These are phyloP conservation scores for Striga hermonthica DNA, from an alignment of 305 asterid species.

Conservation along the genomic window DNA sequence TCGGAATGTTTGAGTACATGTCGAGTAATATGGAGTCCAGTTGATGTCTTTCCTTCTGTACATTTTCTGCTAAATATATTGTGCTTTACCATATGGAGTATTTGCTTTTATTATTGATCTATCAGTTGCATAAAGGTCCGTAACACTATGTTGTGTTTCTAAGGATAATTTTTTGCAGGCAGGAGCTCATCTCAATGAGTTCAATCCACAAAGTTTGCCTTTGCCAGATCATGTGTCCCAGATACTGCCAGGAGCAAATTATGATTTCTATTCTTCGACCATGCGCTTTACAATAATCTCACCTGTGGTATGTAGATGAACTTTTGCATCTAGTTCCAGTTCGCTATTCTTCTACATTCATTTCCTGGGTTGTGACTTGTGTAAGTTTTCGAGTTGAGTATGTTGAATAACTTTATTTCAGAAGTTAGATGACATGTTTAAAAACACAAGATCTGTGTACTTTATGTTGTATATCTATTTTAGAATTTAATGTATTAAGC, in stretches of 20 bases:
- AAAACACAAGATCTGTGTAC: background rate
- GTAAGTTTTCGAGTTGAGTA: no score
- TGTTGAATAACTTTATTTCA: no score
- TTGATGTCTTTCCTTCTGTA: slow-evolving; percentile 7
- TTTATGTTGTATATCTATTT: no score
- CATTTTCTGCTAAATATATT: slow-evolving; percentile 12
- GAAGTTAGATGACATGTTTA: no score
- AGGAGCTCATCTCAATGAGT: no score
- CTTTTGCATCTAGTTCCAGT: slow-evolving; percentile 11
- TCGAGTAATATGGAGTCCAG: slow-evolving; percentile 9
- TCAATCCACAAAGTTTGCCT: slow-evolving; percentile 37
- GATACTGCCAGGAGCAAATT: slow-evolving; percentile 84
- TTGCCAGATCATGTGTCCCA: slow-evolving; percentile 82
- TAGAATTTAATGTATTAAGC: no score
- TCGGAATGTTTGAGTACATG: slow-evolving; percentile 22
- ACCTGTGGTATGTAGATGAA: slow-evolving; percentile 65
- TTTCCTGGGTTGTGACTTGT: background rate
- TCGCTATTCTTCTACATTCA: background rate
- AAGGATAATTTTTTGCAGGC: no score
- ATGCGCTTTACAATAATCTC: slow-evolving; percentile 88
- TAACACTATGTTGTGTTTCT: no score
- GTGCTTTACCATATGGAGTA: background rate
- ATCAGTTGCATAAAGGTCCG: no score
- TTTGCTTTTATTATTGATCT: no score
- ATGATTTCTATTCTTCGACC: slow-evolving; percentile 80